These are phyloP conservation scores for Favolaschia claudopus DNA, from an alignment of 768 basidiomycete genomes.

Conservation along the genomic window DNA sequence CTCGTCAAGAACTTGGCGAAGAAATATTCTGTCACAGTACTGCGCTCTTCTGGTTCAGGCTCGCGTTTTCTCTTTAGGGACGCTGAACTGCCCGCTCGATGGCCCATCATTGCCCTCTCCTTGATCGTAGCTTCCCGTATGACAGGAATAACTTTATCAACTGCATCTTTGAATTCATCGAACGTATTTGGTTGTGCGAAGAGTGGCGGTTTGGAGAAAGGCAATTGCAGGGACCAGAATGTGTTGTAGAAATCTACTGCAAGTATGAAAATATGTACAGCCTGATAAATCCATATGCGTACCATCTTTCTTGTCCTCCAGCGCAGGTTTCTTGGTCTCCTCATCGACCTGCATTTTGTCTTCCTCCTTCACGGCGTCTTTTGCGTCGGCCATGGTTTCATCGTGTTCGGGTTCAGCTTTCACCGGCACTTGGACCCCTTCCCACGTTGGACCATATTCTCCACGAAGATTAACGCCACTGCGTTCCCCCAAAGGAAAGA, in stretches of 20 bases:
- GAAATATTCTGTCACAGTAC: slow-evolving; percentile 75
- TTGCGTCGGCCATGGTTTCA: slow-evolving; percentile 39
- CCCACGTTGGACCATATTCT: slow-evolving; percentile 84
- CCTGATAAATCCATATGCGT: slow-evolving; percentile 4
- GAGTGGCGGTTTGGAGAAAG: slow-evolving; percentile 80
- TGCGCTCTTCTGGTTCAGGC: slow-evolving; percentile 58
- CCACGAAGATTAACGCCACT: slow-evolving; percentile 93
- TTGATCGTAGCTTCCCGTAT: slow-evolving; percentile 89
- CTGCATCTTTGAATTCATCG: slow-evolving; percentile 70
- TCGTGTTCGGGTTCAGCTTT: slow-evolving; percentile 42
- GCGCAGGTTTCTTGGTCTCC: slow-evolving; percentile 29
- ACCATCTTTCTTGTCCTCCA: slow-evolving; percentile 70
- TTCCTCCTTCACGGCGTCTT: slow-evolving; percentile 34
- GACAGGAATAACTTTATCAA: slow-evolving; percentile 76
- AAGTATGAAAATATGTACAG: not conserved
- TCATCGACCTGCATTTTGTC: no score
- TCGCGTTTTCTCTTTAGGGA: slow-evolving; percentile 75
- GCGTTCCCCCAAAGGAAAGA: slow-evolving; percentile 87
- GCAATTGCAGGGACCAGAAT: slow-evolving; percentile 90
- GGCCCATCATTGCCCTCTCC: slow-evolving; percentile 89
- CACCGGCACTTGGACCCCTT: slow-evolving; percentile 58
- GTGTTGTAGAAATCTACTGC: slow-evolving; percentile 78
- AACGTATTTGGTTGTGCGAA: slow-evolving; percentile 69
- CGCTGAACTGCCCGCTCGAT: slow-evolving; percentile 51
- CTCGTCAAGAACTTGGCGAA: slow-evolving; percentile 94